Percentiles rank a stretch among this genome's conserved stretches.
Evolutionary conservation across 768 basidiomycete species (phyloP).

Genomic region (Suillus subalutaceus): DNA sequence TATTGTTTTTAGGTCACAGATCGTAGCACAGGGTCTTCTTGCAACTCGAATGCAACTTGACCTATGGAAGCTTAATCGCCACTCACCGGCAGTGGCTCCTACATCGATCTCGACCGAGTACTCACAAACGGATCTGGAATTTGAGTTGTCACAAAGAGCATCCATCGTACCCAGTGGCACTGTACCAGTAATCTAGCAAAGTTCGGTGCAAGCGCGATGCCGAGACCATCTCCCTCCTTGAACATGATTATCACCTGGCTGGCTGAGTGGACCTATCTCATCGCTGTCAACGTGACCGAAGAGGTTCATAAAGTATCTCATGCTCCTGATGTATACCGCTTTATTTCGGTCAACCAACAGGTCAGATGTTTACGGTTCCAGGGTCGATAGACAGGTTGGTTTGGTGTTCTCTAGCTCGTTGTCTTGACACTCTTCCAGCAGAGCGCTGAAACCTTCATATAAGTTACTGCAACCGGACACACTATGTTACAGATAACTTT

Average conservation of each 20-base stretch:
- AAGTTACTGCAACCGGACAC: neutral
- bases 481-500: neutral
- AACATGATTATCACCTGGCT: neutral
- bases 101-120: neutral
- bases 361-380: neutral
- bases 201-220: neutral
- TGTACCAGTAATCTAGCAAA: neutral
- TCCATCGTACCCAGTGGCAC: neutral
- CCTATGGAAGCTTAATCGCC: neutral
- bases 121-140: neutral
- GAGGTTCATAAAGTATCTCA: neutral
- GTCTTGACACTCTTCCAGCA: neutral
- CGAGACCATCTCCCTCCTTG: neutral
- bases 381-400: no score
- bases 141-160: slow-evolving; percentile 4
- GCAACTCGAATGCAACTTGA: slow-evolving; percentile 4
- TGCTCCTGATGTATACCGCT: neutral
- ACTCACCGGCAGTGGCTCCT: neutral
- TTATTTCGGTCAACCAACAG: neutral
- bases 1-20: neutral
- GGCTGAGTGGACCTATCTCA: neutral
- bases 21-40: neutral
- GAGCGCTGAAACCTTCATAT: neutral
- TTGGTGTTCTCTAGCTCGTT: neutral
- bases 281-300: neutral